A percentile compares a stretch with the other conserved stretches of the same genome.
Evolutionary conservation across 2,329 filamentous ascomycete genomes (phyloP).

Genomic region (Tricladium varicosporioides): DNA sequence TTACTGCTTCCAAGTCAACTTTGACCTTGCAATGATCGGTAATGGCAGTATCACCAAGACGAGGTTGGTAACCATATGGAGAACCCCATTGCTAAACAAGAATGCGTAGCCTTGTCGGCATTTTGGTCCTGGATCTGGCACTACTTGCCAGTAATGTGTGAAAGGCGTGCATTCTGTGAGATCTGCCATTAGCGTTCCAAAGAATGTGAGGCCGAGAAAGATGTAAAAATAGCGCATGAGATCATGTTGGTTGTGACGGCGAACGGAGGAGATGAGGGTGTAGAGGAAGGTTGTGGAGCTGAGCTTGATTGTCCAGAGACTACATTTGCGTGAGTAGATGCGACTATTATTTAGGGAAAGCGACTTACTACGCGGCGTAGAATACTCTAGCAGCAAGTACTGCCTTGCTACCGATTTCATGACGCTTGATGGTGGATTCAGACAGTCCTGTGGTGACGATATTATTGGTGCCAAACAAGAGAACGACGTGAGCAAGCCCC

Average conservation of each 20-base stretch:
- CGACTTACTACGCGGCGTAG: conserved; percentile 80
- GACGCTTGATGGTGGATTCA: conserved; percentile 58
- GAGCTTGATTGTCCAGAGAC: conserved; percentile 87
- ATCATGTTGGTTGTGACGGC: conserved; percentile 71
- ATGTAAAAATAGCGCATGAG: conserved; percentile 70
- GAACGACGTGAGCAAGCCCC: conserved; percentile 78
- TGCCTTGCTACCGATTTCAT: conserved; percentile 72
- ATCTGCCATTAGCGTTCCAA: conserved; percentile 75
- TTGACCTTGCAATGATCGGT: conserved; percentile 76
- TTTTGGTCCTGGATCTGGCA: conserved; percentile 76
- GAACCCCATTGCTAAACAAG: conserved; percentile 79
- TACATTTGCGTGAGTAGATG: conserved; percentile 36
- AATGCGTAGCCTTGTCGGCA: conserved; percentile 85
- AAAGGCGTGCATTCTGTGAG: conserved; percentile 80
- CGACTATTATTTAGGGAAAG: conserved; percentile 2
- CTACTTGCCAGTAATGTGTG: conserved; percentile 71
- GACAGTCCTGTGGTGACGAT: conserved; percentile 53
- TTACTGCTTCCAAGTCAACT: conserved; percentile 60
- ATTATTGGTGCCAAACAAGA: conserved; percentile 92
- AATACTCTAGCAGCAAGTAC: conserved; percentile 80
- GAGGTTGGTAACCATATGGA: conserved; percentile 85
- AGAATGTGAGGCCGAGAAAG: conserved; percentile 72
- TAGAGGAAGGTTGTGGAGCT: conserved; percentile 87
- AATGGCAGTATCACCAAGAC: conserved; percentile 84
- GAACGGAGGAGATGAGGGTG: conserved; percentile 76